Conservation (phyloP, 345 rosid species). For the Laguncularia racemosa region DNA sequence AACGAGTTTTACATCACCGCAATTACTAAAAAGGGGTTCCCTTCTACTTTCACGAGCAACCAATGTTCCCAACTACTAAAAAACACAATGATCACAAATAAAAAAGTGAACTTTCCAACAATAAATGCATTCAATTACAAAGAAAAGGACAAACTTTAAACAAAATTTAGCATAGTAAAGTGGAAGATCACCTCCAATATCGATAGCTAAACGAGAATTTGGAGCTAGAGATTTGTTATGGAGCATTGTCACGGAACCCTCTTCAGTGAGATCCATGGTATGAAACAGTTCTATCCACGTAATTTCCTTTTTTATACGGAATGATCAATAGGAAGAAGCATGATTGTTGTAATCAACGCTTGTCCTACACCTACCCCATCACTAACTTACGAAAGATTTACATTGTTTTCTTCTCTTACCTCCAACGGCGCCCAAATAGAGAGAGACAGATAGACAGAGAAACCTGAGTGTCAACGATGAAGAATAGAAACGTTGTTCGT, state of each 20-base stretch:
- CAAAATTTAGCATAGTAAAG: not conserved
- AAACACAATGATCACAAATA: not conserved
- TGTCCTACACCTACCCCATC: no score
- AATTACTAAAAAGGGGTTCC: no score
- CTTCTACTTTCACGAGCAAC: no score
- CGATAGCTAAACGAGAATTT: constrained; percentile 74
- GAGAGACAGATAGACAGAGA: no score
- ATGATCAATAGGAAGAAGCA: no score
- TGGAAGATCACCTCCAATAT: constrained; percentile 65
- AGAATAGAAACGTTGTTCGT: no score
- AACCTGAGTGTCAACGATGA: no score
- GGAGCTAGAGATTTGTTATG: constrained; percentile 18
- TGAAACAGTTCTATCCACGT: not conserved
- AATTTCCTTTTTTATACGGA: not conserved
- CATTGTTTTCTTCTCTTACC: no score
- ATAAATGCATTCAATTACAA: not conserved
- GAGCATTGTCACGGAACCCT: constrained; percentile 4
- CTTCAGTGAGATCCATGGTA: constrained; percentile 8
- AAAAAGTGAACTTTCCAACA: not conserved
- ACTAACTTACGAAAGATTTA: no score
- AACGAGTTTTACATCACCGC: no score
- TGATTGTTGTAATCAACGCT: no score
- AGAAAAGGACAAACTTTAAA: not conserved
- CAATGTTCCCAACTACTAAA: not conserved
- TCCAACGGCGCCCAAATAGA: no score